Percentiles rank a stretch among this genome's conserved stretches.
Conservation (phyloP, 2,329 filamentous ascomycete genomes). For the Sporothrix brasiliensis region DNA sequence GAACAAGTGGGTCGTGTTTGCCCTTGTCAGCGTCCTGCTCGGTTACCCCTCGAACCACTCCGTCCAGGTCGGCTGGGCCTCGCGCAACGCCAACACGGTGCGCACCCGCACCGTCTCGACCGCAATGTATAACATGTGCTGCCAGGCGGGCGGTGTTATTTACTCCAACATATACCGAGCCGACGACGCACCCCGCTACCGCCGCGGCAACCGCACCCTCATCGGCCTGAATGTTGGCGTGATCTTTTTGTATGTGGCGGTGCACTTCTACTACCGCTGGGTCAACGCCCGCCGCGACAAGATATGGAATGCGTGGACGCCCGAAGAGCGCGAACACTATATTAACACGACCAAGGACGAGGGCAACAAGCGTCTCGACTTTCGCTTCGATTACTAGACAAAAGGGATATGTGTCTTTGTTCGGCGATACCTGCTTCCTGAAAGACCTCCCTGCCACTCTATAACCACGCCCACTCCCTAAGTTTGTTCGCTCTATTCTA, state of each 20-base stretch:
- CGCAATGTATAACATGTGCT: slow-evolving; percentile 64
- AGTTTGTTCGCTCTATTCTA: too few species aligned
- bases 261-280: slow-evolving; percentile 43
- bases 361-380: slow-evolving; percentile 43
- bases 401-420: not conserved
- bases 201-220: slow-evolving; percentile 57
- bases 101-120: slow-evolving; percentile 64
- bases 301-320: slow-evolving; percentile 41
- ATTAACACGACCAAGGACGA: slow-evolving; percentile 40
- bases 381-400: slow-evolving; percentile 41
- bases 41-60: slow-evolving; percentile 50
- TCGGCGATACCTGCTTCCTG: too few species aligned
- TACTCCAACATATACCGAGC: slow-evolving; percentile 47
- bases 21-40: slow-evolving; percentile 49
- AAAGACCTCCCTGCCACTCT: not conserved
- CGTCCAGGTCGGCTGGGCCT: slow-evolving; percentile 54
- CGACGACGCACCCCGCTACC: slow-evolving; percentile 52
- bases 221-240: slow-evolving; percentile 50
- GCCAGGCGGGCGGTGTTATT: slow-evolving; percentile 50
- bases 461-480: too few species aligned
- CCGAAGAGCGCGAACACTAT: slow-evolving; percentile 40
- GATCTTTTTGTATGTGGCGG: slow-evolving; percentile 40
- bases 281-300: slow-evolving; percentile 41
- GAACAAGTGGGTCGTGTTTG: slow-evolving; percentile 49
- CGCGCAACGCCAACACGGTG: slow-evolving; percentile 63